Evolutionary conservation across 352 stramenopile genomes (phyloP), one percentile per base, ranked within the genome.

Genomic region (Phytopythium cucurbitacearum): DNA sequence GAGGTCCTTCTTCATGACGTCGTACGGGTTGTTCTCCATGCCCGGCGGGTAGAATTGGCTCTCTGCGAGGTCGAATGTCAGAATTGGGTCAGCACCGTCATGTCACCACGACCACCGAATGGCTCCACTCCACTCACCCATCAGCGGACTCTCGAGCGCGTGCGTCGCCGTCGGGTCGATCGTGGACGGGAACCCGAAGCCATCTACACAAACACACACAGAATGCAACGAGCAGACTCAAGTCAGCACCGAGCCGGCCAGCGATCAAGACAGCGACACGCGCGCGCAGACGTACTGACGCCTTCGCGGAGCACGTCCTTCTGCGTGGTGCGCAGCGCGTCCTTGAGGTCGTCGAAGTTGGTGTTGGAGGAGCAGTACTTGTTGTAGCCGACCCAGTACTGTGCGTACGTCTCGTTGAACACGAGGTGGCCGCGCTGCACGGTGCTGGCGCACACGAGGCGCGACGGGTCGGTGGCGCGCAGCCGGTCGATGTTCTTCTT

Each of bases 361-460:
- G 76, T 90, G 59, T 87, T 67, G 54, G 59, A 74, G 51, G 72
- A 85, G 65, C 83, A 93, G 57, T 74, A 93, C 65, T 93, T 93
- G 68, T 93, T 93, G 75, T 93, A 93, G 53, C 83, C 83, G 60
- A 93, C 83, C 83, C 83, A 93, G 69, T 93, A 93, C 64, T 93
- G 83, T 47, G 83, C 80, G 67, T 93, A 93, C 39, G 83, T 89
- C 71, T 93, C 83, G 57, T 93, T 93, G 59, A 93, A 93, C 7
- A 93, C 83, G 41, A 93, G 53, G 66, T 93, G 83, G 32, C 83
- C 83, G 49, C 83, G 78, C 65, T 91, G 80, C 48, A 93, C 80
- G 46, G 75, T 93, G 61, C 78, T 90, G 37, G 83, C 83, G 53
- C 79, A 89, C 53, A 93, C 83, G 42, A 93, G 74, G 13, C 83